These are phyloP conservation scores for Tolypocladium tropicale DNA, from an alignment of 2,329 filamentous ascomycete species.

Conservation along the genomic window DNA sequence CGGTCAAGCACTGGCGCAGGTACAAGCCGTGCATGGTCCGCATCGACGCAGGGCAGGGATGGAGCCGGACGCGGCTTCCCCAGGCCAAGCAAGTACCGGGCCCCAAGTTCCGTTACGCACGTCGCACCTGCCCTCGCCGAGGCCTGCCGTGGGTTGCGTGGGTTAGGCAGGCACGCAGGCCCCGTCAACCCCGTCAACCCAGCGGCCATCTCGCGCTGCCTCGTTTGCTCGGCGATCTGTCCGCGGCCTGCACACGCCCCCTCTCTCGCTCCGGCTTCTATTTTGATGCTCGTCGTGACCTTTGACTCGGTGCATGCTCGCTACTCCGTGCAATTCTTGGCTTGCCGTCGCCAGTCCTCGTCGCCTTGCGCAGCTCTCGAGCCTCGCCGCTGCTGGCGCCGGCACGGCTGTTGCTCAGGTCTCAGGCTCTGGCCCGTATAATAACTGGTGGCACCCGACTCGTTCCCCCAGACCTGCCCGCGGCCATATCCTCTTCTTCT, in stretches of 20 bases:
- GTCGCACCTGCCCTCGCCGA: neutral
- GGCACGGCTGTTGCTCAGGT: neutral
- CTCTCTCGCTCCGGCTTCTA: neutral
- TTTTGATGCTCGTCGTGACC: neutral
- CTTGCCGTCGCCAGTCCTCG: neutral
- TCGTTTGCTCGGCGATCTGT: neutral
- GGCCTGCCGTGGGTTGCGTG: neutral
- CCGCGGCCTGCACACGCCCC: neutral
- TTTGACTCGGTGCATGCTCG: neutral
- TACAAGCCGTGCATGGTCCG: neutral
- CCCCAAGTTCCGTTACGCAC: neutral
- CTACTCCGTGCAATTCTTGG: neutral
- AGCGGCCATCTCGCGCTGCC: neutral
- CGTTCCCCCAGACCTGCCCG: slow-evolving; percentile 15
- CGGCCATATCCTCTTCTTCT: slow-evolving; percentile 11
- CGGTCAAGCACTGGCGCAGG: neutral
- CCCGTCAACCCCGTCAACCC: neutral
- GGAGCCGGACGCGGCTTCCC: neutral
- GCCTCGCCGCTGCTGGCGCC: neutral
- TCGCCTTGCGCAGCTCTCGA: neutral
- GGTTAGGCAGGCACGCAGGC: too few species aligned
- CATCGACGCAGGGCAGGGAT: neutral
- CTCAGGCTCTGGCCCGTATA: neutral
- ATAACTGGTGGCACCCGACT: slow-evolving; percentile 2
- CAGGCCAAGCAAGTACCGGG: neutral